Conservation (phyloP, 805 yeast species). For the Pichia deserticola region DNA sequence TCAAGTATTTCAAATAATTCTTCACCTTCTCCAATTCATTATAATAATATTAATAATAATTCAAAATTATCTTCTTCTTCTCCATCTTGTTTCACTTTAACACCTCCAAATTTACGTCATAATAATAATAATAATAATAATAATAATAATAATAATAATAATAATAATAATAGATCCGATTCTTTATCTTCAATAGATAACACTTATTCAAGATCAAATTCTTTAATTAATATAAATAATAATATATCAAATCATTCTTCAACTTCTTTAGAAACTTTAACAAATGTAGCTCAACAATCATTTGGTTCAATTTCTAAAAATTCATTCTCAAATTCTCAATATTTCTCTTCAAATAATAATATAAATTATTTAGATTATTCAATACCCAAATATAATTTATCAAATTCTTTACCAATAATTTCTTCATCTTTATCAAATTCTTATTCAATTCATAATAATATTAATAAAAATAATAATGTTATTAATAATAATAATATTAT, state of each 20-base stretch:
- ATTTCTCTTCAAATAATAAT: not conserved
- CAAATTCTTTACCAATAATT: not conserved
- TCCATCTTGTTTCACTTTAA: not conserved
- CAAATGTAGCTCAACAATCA: constrained; percentile 11
- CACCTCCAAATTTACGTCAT: constrained; percentile 8
- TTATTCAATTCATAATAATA: too few species aligned
- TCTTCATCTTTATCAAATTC: too few species aligned
- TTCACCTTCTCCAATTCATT: too few species aligned
- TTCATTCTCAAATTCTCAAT: constrained; percentile 2
- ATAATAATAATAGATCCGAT: constrained; percentile 3
- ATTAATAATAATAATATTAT: too few species aligned
- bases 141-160: not conserved
- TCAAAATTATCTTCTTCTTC: too few species aligned
- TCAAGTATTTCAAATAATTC: not conserved
- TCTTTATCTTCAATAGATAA: constrained; percentile 11
- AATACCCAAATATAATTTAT: not conserved
- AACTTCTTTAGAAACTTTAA: constrained; percentile 6
- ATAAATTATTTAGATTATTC: constrained; percentile 1
- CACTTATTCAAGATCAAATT: constrained; percentile 1
- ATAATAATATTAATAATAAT: too few species aligned
- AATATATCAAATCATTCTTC: not conserved
- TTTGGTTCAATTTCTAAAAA: constrained; percentile 5
- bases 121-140: not conserved
- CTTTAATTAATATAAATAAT: not conserved
- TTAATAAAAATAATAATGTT: too few species aligned